A percentile compares a stretch with the other conserved stretches of the same genome.
Evolutionary conservation across 495 filamentous ascomycete species (phyloP).

Genomic region (Aspergillus biplanus): DNA sequence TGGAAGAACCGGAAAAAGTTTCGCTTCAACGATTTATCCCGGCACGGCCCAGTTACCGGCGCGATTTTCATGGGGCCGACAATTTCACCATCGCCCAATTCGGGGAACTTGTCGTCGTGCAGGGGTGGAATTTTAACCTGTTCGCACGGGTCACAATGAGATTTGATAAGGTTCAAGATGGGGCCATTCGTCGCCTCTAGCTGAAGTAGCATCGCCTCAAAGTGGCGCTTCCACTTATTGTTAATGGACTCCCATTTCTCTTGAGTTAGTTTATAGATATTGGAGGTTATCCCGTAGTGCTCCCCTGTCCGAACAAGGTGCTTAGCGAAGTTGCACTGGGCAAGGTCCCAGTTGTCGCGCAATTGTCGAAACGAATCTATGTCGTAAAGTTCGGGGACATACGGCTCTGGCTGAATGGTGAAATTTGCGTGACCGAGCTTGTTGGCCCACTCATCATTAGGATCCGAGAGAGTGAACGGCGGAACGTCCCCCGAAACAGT

Average conservation of each 20-base stretch:
- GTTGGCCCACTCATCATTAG: slow-evolving; percentile 78
- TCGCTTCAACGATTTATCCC: slow-evolving; percentile 41
- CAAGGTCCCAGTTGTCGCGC: slow-evolving; percentile 77
- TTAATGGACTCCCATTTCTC: slow-evolving; percentile 85
- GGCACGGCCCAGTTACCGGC: slow-evolving; percentile 39
- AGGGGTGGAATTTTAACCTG: slow-evolving; percentile 64
- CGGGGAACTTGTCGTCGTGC: slow-evolving; percentile 79
- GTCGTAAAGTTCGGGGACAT: slow-evolving; percentile 63
- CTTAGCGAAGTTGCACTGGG: slow-evolving; percentile 78
- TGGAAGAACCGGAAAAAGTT: slow-evolving; percentile 54
- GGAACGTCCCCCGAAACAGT: slow-evolving; percentile 60
- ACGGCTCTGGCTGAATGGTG: slow-evolving; percentile 82
- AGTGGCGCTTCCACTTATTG: slow-evolving; percentile 65
- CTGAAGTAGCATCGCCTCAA: slow-evolving; percentile 62
- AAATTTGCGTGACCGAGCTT: slow-evolving; percentile 91
- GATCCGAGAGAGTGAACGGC: slow-evolving; percentile 62
- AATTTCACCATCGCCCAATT: slow-evolving; percentile 86
- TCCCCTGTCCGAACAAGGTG: slow-evolving; percentile 84
- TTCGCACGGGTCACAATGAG: slow-evolving; percentile 44
- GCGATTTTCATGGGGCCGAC: slow-evolving; percentile 81
- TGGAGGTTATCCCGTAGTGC: slow-evolving; percentile 83
- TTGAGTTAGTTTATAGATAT: slow-evolving; percentile 78
- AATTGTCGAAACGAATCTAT: slow-evolving; percentile 66
- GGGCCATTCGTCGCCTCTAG: slow-evolving; percentile 39
- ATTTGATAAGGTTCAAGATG: slow-evolving; percentile 46